A percentile compares a stretch with the other conserved stretches of the same genome.
These are phyloP conservation scores for Colletotrichum ledebouriae DNA, from an alignment of 2,329 filamentous ascomycete species.

Conservation along the genomic window DNA sequence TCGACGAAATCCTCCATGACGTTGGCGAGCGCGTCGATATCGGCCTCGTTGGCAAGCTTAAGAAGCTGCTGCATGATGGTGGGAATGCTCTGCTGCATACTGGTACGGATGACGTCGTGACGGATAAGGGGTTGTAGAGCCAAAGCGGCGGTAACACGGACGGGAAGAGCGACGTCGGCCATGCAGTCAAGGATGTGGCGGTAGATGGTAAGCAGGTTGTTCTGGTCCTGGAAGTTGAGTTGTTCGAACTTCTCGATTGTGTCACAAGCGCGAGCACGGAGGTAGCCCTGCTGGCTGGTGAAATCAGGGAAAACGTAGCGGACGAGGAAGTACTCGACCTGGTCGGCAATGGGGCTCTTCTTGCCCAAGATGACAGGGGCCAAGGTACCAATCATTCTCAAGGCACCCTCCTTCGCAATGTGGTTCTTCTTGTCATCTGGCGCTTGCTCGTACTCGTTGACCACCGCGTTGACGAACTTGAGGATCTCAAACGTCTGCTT, in stretches of 20 bases:
- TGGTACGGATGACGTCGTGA: conserved; percentile 92
- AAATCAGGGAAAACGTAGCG: conserved; percentile 99
- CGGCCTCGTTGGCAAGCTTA: conserved; percentile 96
- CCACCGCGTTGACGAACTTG: conserved; percentile 93
- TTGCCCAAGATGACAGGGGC: conserved; percentile 95
- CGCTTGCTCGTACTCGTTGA: conserved; percentile 90
- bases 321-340: conserved; percentile 98
- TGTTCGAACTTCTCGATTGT: conserved; percentile 98
- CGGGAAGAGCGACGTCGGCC: conserved; percentile 92
- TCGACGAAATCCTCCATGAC: conserved; percentile 99
- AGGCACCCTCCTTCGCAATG: conserved; percentile 93
- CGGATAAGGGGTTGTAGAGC: conserved; percentile 95
- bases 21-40: conserved; percentile 96
- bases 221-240: conserved; percentile 95
- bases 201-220: conserved; percentile 97
- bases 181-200: conserved; percentile 97
- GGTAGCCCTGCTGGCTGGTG: conserved; percentile 89
- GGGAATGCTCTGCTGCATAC: conserved; percentile 98
- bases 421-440: conserved; percentile 93
- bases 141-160: conserved; percentile 92
- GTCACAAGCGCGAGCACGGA: conserved; percentile 94
- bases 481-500: conserved; percentile 97
- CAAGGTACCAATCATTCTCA: conserved; percentile 96
- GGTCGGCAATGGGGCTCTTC: conserved; percentile 97
- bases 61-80: conserved; percentile 99